Evolutionary conservation across 148 eudicot genomes (phyloP), one percentile per base, ranked within the genome.

Genomic region (Talinum fruticosum): DNA sequence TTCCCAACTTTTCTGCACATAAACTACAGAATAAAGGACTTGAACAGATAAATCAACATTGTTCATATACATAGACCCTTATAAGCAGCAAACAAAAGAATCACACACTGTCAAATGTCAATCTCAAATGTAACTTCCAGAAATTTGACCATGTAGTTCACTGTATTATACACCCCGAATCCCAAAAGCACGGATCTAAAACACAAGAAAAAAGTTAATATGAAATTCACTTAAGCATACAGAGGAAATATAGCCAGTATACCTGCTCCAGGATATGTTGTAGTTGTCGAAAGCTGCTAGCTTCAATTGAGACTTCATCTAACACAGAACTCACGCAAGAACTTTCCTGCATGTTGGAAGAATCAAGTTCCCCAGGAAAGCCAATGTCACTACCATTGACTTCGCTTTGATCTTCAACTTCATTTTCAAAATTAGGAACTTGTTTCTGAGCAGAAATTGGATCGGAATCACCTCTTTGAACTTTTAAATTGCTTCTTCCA

Each of bases 261-360:
- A 95, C 99, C 97, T 90, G 88, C 82, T 90, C 97, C 91, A 89
- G 84, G 83, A 88, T 88, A 79, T 84, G 87, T 82, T 91, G 96
- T 79, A 95, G 94, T 86, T 91, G 99, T 71, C 77, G 88, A 76
- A 93, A 89, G 82, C 97, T 87, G 73, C 86, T 86, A 38, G 87
- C 90, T 82, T 93, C 94, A 51, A 84, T 80, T 53, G 97, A 89
- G 71, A 82, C 80, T 71, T 90, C 96, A 80, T 87, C 90, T 82
- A 89, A 79, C 62, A 76, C 89, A 67, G 91, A 83, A 84, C 89
- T 87, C 82, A 78, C 62, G 26, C 86, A 85, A 65, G 89, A 89
- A 72, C 89, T 87, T 79, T 85, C 97, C 47, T 80, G 90, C 70
- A 77, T 71, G 82, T 82, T 86, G 71, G 89, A 85, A 80, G 85